phyloP scores from a whole-genome alignment of 306 rosid genomes.

The Corylus avellana region DNA sequence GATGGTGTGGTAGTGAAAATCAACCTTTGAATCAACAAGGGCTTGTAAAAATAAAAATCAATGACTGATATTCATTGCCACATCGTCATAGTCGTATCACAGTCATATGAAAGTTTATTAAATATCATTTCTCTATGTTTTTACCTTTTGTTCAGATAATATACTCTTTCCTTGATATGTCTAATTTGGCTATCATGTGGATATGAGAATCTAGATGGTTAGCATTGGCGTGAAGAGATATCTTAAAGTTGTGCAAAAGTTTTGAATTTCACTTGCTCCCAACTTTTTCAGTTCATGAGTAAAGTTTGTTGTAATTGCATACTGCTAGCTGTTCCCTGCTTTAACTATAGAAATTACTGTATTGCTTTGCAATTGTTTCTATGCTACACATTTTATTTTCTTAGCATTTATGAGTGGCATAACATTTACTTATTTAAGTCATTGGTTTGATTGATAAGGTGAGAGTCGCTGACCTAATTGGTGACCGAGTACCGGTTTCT shows the following conservation, averaged over 20 bases:
- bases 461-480: constrained; percentile 63
- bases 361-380: neutral
- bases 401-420: neutral
- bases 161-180: neutral
- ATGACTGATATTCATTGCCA: too few species aligned
- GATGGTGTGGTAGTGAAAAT: too few species aligned
- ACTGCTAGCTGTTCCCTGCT: neutral
- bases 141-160: neutral
- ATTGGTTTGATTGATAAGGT: constrained; percentile 52
- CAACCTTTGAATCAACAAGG: too few species aligned
- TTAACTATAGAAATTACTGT: neutral
- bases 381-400: neutral
- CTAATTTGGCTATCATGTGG: neutral
- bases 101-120: too few species aligned
- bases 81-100: too few species aligned
- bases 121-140: too few species aligned
- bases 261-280: neutral
- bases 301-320: neutral
- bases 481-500: constrained; percentile 21
- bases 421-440: constrained; percentile 23
- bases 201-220: neutral
- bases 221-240: neutral
- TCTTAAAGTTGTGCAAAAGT: neutral
- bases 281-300: neutral
- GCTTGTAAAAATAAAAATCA: too few species aligned